phyloP scores from a whole-genome alignment of 441 rosid genomes.

The Gossypium schwendimanii region DNA sequence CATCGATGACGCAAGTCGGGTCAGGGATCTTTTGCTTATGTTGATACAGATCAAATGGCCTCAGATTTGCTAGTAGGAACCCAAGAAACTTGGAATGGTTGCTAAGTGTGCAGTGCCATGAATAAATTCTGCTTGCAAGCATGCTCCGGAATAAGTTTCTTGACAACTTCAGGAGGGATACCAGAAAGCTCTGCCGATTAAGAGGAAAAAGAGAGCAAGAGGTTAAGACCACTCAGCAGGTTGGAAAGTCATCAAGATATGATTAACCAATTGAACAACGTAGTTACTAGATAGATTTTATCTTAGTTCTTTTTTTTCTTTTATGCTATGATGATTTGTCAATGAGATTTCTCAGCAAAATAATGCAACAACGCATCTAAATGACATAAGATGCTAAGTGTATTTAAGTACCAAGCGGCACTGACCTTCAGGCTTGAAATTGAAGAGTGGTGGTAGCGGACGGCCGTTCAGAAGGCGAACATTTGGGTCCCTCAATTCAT shows the following conservation, averaged over 20 bases:
- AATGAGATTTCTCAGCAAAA: neutral
- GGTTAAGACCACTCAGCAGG: neutral
- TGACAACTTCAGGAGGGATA: conserved; percentile 52
- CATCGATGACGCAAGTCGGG: neutral
- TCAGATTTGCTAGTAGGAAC: conserved; percentile 10
- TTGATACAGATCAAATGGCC: neutral
- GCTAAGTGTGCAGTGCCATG: conserved; percentile 71
- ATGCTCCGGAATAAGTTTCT: conserved; percentile 76
- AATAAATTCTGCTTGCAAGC: conserved; percentile 82
- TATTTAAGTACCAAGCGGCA: neutral
- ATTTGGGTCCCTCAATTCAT: conserved; percentile 85
- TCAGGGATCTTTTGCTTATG: conserved; percentile 8
- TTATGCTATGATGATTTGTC: neutral
- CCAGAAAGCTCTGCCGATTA: conserved; percentile 59
- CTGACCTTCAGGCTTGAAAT: conserved; percentile 75
- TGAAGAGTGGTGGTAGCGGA: conserved; percentile 89
- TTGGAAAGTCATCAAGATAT: neutral
- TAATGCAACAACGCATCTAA: neutral
- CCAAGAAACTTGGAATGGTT: neutral
- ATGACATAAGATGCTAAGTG: neutral
- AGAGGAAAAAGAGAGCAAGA: neutral
- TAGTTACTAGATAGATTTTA: neutral
- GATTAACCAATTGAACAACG: neutral
- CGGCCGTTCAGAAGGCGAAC: conserved; percentile 92
- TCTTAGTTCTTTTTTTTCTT: neutral